Evolutionary conservation across 768 basidiomycete species (phyloP).

Genomic region (Suillus fuscotomentosus): DNA sequence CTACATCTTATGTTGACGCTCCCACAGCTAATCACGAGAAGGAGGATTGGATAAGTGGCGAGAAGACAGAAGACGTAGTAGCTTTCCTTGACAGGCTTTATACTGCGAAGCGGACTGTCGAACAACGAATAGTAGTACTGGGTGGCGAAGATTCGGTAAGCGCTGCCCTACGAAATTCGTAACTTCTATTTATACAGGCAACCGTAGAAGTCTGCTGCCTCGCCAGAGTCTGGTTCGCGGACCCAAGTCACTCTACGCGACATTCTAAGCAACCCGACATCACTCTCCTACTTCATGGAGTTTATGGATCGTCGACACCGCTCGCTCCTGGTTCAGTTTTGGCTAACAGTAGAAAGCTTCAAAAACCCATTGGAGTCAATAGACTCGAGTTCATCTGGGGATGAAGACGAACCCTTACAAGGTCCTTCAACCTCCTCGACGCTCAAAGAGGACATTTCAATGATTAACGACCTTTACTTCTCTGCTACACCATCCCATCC

Average conservation of each 20-base stretch:
- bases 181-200: neutral
- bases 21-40: conserved; percentile 76
- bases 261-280: conserved; percentile 83
- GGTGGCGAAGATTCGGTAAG: conserved; percentile 69
- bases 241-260: conserved; percentile 66
- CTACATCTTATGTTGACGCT: neutral
- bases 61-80: conserved; percentile 80
- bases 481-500: conserved; percentile 55
- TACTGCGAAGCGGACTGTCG: conserved; percentile 84
- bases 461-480: conserved; percentile 91
- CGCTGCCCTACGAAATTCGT: neutral
- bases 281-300: conserved; percentile 96
- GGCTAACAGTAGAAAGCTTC: conserved; percentile 96
- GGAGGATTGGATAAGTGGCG: conserved; percentile 86
- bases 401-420: conserved; percentile 61
- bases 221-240: conserved; percentile 43
- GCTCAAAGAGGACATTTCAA: conserved; percentile 81
- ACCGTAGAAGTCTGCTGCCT: conserved; percentile 34
- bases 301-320: conserved; percentile 92
- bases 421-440: conserved; percentile 57
- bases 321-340: conserved; percentile 90
- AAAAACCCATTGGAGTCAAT: conserved; percentile 92
- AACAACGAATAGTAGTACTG: conserved; percentile 78
- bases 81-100: conserved; percentile 87
- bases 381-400: conserved; percentile 54